Evolutionary conservation across 495 filamentous ascomycete genomes (phyloP).

Genomic region (Aspergillus sparsus): DNA sequence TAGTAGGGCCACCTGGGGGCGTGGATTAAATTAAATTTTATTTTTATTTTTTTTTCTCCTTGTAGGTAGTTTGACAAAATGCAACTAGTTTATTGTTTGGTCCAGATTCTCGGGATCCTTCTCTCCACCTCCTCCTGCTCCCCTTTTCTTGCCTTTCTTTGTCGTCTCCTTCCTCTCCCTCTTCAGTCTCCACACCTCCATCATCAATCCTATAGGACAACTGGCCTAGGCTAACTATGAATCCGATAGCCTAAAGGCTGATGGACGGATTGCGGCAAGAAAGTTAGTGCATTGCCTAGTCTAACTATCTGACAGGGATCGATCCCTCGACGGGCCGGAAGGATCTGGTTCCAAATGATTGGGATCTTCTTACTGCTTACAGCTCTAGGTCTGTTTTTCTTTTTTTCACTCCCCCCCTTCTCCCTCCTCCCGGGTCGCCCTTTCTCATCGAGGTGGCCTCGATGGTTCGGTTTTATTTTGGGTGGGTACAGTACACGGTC

Average conservation of each 20-base stretch:
- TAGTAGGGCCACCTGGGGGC: too few species aligned
- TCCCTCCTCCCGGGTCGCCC: too few species aligned
- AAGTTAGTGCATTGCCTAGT: neutral
- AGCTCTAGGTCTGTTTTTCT: neutral
- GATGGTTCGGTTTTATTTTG: too few species aligned
- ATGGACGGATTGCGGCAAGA: neutral
- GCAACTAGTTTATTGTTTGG: neutral
- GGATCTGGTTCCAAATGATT: conserved; percentile 9
- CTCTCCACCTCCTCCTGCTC: neutral
- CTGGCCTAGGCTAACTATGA: neutral
- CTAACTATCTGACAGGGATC: neutral
- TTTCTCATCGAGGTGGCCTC: too few species aligned
- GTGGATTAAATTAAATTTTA: too few species aligned
- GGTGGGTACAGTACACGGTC: too few species aligned
- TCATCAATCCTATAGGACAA: neutral
- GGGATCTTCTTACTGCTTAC: neutral
- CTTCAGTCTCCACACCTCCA: neutral
- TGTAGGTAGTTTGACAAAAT: too few species aligned
- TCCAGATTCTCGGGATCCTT: neutral
- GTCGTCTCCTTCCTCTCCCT: neutral
- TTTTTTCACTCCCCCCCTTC: too few species aligned
- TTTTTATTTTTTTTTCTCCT: too few species aligned
- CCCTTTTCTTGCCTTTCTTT: neutral
- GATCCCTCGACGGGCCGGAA: neutral
- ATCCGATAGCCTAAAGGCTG: neutral